These are phyloP conservation scores for Paradendryphiella salina DNA, from an alignment of 2,329 filamentous ascomycete species.

Conservation along the genomic window DNA sequence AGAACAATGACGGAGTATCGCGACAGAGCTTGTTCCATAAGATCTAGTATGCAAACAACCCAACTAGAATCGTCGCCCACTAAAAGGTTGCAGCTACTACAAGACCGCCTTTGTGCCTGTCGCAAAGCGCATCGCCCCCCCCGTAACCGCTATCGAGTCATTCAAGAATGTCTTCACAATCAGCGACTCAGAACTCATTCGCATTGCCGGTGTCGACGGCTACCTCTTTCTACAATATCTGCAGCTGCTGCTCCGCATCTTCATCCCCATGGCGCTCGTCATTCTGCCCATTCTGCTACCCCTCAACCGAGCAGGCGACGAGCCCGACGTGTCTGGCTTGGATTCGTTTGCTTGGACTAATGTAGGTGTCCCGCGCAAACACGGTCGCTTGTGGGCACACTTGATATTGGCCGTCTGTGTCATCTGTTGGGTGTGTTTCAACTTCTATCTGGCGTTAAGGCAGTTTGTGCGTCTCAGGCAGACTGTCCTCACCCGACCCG, in stretches of 20 bases:
- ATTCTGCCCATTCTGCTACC: conserved; percentile 86
- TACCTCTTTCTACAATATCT: conserved; percentile 97
- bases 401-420: conserved; percentile 76
- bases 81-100: conserved; percentile 41
- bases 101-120: conserved; percentile 46
- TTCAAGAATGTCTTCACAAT: conserved; percentile 62
- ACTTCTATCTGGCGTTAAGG: conserved; percentile 83
- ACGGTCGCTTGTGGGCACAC: conserved; percentile 79
- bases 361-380: conserved; percentile 63
- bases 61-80: conserved; percentile 1
- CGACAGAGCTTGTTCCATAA: conserved; percentile 45
- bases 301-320: conserved; percentile 74
- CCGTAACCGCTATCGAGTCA: conserved; percentile 43
- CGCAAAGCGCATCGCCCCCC: conserved; percentile 41
- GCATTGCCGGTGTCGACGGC: conserved; percentile 92
- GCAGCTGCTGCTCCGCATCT: conserved; percentile 84
- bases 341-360: conserved; percentile 90
- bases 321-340: conserved; percentile 57
- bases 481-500: conserved; percentile 89
- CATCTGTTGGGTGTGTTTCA: conserved; percentile 80
- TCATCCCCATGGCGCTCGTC: conserved; percentile 76
- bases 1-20: conserved; percentile 24
- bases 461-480: conserved; percentile 93
- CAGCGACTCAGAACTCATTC: conserved; percentile 82
- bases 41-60: conserved; percentile 39